phyloP scores from a whole-genome alignment of 2,329 filamentous ascomycete species.

The Pseudogymnoascus sp. region DNA sequence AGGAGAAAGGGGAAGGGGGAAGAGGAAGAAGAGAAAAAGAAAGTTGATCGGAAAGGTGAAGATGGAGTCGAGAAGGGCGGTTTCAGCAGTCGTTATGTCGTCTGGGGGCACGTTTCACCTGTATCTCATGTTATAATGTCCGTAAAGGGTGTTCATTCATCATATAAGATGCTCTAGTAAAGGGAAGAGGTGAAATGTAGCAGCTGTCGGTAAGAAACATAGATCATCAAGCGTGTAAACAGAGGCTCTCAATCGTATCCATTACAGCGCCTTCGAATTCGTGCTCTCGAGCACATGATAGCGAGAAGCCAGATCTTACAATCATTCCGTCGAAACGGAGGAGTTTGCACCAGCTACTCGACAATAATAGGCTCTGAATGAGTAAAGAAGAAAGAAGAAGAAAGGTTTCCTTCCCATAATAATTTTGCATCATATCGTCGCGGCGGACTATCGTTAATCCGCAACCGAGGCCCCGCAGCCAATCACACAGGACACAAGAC shows the following conservation, averaged over 20 bases:
- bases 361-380: conserved; percentile 68
- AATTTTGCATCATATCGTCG: conserved; percentile 9
- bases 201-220: conserved; percentile 68
- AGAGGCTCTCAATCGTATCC: conserved; percentile 58
- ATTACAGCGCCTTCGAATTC: conserved; percentile 54
- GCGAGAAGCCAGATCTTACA: conserved; percentile 59
- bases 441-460: not conserved
- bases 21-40: not conserved
- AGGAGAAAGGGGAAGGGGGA: not conserved
- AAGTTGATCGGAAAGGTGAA: not conserved
- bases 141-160: conserved; percentile 1
- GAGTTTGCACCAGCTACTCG: conserved; percentile 34
- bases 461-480: conserved; percentile 8
- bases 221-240: conserved; percentile 49
- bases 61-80: not conserved
- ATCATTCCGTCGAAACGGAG: conserved; percentile 32
- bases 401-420: conserved; percentile 19
- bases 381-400: conserved; percentile 38
- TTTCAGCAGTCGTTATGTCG: not conserved
- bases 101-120: not conserved
- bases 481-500: conserved; percentile 1
- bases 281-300: conserved; percentile 63
- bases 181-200: conserved; percentile 42
- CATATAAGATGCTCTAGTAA: not conserved
- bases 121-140: conserved; percentile 5